phyloP scores from a whole-genome alignment of 768 basidiomycete genomes.

The Neoboletus magnificus region DNA sequence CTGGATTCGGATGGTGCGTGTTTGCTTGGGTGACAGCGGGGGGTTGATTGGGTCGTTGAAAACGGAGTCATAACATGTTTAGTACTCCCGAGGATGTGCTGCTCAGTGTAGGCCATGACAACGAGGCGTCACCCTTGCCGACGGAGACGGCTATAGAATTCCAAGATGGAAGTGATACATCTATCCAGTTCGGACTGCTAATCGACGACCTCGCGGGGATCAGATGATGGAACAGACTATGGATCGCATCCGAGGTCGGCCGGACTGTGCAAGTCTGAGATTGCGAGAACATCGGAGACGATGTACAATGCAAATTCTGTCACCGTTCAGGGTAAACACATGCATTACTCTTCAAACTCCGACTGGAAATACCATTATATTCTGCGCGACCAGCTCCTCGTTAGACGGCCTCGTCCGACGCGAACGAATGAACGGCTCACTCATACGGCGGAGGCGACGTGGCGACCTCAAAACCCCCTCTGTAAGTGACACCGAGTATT shows the following conservation, averaged over 20 bases:
- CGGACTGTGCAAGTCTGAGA: neutral
- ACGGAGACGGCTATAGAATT: no score
- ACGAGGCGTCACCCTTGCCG: no score
- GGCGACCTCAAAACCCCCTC: slow-evolving; percentile 5
- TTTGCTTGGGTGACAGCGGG: neutral
- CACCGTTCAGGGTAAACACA: slow-evolving; percentile 13
- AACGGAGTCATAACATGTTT: neutral
- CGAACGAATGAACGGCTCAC: slow-evolving; percentile 10
- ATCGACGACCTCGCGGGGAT: no score
- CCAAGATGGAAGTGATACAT: no score
- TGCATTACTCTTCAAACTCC: slow-evolving; percentile 23
- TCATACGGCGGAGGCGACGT: slow-evolving; percentile 19
- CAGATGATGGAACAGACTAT: no score
- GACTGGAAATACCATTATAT: slow-evolving; percentile 11
- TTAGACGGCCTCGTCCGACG: neutral
- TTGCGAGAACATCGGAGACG: neutral
- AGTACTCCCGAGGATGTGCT: no score
- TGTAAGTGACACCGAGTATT: slow-evolving; percentile 25
- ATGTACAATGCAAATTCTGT: neutral
- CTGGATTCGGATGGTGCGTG: neutral
- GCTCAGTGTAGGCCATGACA: no score
- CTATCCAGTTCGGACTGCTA: no score
- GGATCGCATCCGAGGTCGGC: neutral
- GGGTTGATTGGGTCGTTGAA: neutral
- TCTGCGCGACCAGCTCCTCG: neutral